Evolutionary conservation across 768 basidiomycete species (phyloP), one percentile per base, ranked within the genome.

Genomic region (Termitomyces sp.): DNA sequence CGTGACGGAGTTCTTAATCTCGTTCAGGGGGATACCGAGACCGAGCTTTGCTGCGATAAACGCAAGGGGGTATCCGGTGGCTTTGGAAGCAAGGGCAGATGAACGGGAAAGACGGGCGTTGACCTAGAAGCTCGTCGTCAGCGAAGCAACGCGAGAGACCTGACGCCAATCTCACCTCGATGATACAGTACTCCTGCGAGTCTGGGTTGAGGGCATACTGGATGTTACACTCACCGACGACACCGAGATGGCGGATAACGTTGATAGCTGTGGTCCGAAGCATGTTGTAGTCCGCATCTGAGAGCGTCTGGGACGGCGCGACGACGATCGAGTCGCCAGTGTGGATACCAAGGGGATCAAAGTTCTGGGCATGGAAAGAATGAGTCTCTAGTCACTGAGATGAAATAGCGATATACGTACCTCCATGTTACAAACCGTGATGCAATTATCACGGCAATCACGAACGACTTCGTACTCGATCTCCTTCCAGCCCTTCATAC

Each of bases 361-460:
- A 99, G 77, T 99, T 99, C 96, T 98, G 63, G 49, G 5, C 11
- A 10, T 10, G 10, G 32, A 61, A 27, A 52, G 32, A 43, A 35
- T 31, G 36, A 29, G 54, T 15, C 29, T 52, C 25, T 33, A 39
- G 11, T 29, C 31, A 20, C 52, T 18, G 31, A 29, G 39, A 52
- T 18, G 29, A 51, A 40, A 44, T n/a, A 33, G 25, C 18, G 13
- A 20, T 11, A 45, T 43, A 60, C 88, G 54, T 45, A 94, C 95
- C 91, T 99, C 96, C 96, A 99, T 99, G 76, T 99, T 99, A 75
- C 96, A 99, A 59, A 98, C 96, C 0, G 95, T 96, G 74, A 98
- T 98, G 68, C 96, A 98, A 68, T 99, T 99, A 68, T 98, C 92
- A 58, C 91, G 81, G 75, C 94, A 98, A 72, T 99, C 96, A 56